A percentile compares a stretch with the other conserved stretches of the same genome.
These are phyloP conservation scores for Candida boidinii DNA, from an alignment of 805 yeast genomes.

Conservation along the genomic window DNA sequence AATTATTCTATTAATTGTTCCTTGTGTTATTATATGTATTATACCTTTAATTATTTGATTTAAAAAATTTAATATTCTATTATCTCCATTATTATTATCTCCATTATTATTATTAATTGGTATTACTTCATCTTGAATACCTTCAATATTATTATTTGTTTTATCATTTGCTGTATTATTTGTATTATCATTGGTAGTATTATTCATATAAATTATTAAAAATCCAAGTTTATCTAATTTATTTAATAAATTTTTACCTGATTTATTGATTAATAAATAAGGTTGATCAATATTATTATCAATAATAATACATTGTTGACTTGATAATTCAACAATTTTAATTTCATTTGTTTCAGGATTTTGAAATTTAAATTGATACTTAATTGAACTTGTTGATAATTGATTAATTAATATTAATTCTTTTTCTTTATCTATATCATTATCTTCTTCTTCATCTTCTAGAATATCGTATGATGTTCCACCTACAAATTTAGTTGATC, in stretches of 20 bases:
- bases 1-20: neutral
- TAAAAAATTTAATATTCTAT: too few species aligned
- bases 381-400: conserved; percentile 16
- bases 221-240: conserved; percentile 8
- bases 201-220: neutral
- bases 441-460: conserved; percentile 3
- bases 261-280: conserved; percentile 29
- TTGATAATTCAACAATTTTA: conserved; percentile 17
- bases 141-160: too few species aligned
- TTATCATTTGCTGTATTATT: neutral
- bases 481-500: conserved; percentile 1
- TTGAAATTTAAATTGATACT: conserved; percentile 19
- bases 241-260: conserved; percentile 25
- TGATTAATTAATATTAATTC: conserved; percentile 25
- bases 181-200: neutral
- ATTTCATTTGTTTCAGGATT: conserved; percentile 6
- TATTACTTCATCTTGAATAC: too few species aligned
- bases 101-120: too few species aligned
- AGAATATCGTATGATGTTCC: conserved; percentile 10
- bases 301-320: conserved; percentile 33
- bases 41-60: neutral
- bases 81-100: too few species aligned
- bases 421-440: too few species aligned
- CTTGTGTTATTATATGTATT: neutral
- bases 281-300: conserved; percentile 26